A percentile compares a stretch with the other conserved stretches of the same genome.
phyloP scores from a whole-genome alignment of 176 grass and related monocot genomes.

The Oryza coarctata region DNA sequence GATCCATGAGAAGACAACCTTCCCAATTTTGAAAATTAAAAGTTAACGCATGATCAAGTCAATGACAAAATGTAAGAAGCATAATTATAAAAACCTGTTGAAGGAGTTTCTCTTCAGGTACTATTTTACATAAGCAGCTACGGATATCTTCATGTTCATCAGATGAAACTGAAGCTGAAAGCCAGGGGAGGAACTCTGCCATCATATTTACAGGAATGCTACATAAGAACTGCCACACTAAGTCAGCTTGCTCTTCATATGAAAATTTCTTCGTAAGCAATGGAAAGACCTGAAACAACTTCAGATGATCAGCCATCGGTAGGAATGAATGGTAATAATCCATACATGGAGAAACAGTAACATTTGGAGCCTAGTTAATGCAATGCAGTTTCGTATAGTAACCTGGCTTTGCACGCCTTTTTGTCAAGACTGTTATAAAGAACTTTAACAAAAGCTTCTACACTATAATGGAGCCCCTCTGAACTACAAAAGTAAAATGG shows the following conservation, averaged over 20 bases:
- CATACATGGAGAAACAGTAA: constrained; percentile 7
- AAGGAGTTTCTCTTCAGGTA: constrained; percentile 97
- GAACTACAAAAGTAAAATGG: constrained; percentile 8
- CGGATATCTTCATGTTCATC: constrained; percentile 77
- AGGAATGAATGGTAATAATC: constrained; percentile 15
- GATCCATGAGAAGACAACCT: constrained; percentile 94
- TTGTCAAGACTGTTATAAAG: constrained; percentile 17
- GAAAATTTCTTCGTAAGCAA: constrained; percentile 92
- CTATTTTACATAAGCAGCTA: constrained; percentile 76
- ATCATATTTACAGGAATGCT: constrained; percentile 88
- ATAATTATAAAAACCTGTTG: constrained; percentile 56
- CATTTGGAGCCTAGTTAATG: not conserved
- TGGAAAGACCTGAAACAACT: constrained; percentile 75
- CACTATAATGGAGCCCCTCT: not conserved
- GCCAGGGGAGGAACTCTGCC: constrained; percentile 86
- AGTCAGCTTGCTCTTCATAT: constrained; percentile 86
- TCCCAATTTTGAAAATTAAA: constrained; percentile 39
- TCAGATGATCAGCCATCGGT: constrained; percentile 25
- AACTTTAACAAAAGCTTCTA: not conserved
- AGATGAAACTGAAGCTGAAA: constrained; percentile 73
- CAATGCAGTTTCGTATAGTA: constrained; percentile 16
- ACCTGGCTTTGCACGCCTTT: not conserved
- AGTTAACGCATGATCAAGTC: constrained; percentile 29
- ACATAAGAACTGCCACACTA: constrained; percentile 97
- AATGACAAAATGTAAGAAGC: constrained; percentile 21